Percentiles rank a stretch among this genome's conserved stretches.
phyloP scores from a whole-genome alignment of 805 yeast genomes.

The Osmozyma mogii region DNA sequence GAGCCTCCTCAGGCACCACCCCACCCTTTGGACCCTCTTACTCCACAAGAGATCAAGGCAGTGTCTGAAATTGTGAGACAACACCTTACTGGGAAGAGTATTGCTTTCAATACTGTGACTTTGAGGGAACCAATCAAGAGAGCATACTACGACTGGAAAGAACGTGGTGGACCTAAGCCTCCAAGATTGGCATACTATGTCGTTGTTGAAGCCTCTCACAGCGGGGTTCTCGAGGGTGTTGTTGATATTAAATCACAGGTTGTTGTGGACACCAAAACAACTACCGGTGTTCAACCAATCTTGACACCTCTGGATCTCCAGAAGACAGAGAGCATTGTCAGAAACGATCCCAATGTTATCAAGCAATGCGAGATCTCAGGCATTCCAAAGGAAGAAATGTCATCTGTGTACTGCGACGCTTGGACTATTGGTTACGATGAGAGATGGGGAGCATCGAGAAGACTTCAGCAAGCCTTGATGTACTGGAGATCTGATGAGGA shows the following conservation, averaged over 20 bases:
- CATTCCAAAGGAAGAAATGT: constrained; percentile 54
- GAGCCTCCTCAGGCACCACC: constrained; percentile 48
- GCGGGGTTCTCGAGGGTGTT: constrained; percentile 65
- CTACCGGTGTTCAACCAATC: constrained; percentile 66
- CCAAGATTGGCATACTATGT: constrained; percentile 65
- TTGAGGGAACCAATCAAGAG: constrained; percentile 64
- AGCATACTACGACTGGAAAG: constrained; percentile 59
- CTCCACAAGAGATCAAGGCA: constrained; percentile 53
- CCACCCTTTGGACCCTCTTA: constrained; percentile 68
- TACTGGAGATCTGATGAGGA: constrained; percentile 71
- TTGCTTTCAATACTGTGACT: constrained; percentile 62
- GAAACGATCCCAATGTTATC: constrained; percentile 64
- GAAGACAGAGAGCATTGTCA: constrained; percentile 54
- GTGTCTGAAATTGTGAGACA: constrained; percentile 46
- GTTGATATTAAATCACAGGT: constrained; percentile 46
- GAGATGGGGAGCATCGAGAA: constrained; percentile 69
- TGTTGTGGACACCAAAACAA: constrained; percentile 39
- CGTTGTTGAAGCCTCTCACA: constrained; percentile 46
- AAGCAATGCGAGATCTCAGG: constrained; percentile 68
- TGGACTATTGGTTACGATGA: constrained; percentile 68
- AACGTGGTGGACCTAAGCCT: constrained; percentile 50
- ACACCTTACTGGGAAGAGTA: constrained; percentile 35
- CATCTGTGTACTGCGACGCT: constrained; percentile 55
- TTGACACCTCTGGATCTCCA: constrained; percentile 63
- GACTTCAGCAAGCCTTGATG: constrained; percentile 76